Evolutionary conservation across 2,329 filamentous ascomycete genomes (phyloP).

Genomic region (Achaetomium macrosporum): DNA sequence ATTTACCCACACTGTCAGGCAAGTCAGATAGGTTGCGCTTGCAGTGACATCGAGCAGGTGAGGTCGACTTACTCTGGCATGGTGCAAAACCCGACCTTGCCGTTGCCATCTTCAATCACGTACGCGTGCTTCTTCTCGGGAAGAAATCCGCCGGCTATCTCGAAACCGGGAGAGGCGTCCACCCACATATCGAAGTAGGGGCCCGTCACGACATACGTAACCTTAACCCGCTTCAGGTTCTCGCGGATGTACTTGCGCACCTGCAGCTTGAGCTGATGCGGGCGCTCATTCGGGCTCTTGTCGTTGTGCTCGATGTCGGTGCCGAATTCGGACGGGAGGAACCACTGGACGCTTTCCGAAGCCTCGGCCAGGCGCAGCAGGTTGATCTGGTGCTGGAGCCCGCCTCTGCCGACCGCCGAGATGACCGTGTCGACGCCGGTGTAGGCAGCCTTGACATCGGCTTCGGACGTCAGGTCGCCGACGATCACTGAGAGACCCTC

Average conservation of each 20-base stretch:
- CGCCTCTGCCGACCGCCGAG: slow-evolving; percentile 58
- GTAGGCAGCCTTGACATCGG: slow-evolving; percentile 52
- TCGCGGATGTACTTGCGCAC: slow-evolving; percentile 57
- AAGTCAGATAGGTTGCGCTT: slow-evolving; percentile 5
- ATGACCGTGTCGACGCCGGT: slow-evolving; percentile 58
- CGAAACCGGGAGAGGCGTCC: slow-evolving; percentile 31
- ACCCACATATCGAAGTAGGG: slow-evolving; percentile 63
- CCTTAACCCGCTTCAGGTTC: slow-evolving; percentile 46
- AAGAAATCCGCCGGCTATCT: slow-evolving; percentile 53
- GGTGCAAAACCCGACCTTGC: slow-evolving; percentile 60
- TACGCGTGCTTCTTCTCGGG: slow-evolving; percentile 50
- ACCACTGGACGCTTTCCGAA: slow-evolving; percentile 50
- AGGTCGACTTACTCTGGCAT: slow-evolving; percentile 59
- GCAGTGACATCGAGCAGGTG: neutral
- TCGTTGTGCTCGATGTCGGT: slow-evolving; percentile 57
- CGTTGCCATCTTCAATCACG: slow-evolving; percentile 56
- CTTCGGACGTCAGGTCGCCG: slow-evolving; percentile 47
- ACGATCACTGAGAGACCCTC: slow-evolving; percentile 49
- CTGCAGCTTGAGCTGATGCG: slow-evolving; percentile 64
- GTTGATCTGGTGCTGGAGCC: slow-evolving; percentile 53
- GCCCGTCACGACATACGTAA: slow-evolving; percentile 65
- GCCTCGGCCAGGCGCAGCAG: slow-evolving; percentile 56
- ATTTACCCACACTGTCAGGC: slow-evolving; percentile 53
- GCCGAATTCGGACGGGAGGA: slow-evolving; percentile 63
- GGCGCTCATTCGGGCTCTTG: slow-evolving; percentile 53